phyloP scores from a whole-genome alignment of 306 rosid genomes.

The Begonia masoniana region DNA sequence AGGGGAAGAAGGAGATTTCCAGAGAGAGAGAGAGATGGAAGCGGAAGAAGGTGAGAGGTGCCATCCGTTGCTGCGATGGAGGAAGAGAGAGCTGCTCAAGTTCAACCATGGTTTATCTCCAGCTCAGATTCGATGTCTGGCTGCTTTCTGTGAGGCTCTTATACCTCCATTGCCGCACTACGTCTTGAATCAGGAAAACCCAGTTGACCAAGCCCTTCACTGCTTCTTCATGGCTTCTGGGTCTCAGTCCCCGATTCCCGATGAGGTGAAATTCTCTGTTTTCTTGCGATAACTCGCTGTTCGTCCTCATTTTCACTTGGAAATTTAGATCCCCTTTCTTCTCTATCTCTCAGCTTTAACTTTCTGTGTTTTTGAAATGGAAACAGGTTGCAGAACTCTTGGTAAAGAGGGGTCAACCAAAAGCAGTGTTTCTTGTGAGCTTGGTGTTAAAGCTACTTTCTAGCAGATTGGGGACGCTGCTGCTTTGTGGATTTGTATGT shows the following conservation, averaged over 20 bases:
- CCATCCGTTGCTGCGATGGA: conserved; percentile 47
- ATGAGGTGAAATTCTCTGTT: conserved; percentile 36
- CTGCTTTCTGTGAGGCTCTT: conserved; percentile 63
- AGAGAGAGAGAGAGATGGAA: conserved; percentile 6
- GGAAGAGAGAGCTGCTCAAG: conserved; percentile 16
- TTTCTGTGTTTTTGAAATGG: background rate
- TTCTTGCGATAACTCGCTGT: too few species aligned
- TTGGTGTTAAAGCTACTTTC: conserved; percentile 38
- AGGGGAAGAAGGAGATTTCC: background rate
- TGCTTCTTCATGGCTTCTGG: conserved; percentile 42
- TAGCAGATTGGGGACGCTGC: conserved; percentile 52
- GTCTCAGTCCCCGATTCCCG: conserved; percentile 50
- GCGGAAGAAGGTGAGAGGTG: conserved; percentile 4
- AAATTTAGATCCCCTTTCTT: too few species aligned
- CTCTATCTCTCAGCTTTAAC: background rate
- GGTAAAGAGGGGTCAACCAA: conserved; percentile 28
- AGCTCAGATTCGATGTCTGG: conserved; percentile 38
- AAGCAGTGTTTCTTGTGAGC: conserved; percentile 28
- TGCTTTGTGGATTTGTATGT: conserved; percentile 53
- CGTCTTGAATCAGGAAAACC: conserved; percentile 5
- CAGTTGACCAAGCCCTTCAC: conserved; percentile 15
- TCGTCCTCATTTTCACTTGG: too few species aligned
- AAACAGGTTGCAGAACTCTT: conserved; percentile 57
- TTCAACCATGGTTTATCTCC: conserved; percentile 55
- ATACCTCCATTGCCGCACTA: conserved; percentile 41